Conservation (phyloP, 2,329 filamentous ascomycete genomes). For the Gliomastix tumulicola region DNA sequence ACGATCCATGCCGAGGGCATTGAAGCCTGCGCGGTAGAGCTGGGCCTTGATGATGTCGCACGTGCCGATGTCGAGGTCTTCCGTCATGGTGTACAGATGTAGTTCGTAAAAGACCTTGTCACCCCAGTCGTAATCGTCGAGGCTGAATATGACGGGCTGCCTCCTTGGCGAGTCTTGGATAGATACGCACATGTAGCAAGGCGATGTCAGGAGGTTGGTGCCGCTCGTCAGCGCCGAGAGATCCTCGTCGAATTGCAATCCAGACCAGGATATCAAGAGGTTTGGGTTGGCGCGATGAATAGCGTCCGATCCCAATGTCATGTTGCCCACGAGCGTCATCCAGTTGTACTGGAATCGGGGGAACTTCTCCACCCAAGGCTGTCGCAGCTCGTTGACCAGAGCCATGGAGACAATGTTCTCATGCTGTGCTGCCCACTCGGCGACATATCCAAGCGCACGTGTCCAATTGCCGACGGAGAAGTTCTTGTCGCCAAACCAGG, state of each 20-base stretch:
- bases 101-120: slow-evolving; percentile 40
- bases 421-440: slow-evolving; percentile 29
- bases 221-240: slow-evolving; percentile 8
- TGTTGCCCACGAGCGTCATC: slow-evolving; percentile 44
- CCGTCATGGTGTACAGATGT: slow-evolving; percentile 32
- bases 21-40: slow-evolving; percentile 42
- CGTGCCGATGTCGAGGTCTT: slow-evolving; percentile 34
- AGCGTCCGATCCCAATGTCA: slow-evolving; percentile 35
- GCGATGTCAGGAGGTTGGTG: slow-evolving; percentile 7
- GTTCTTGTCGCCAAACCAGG: slow-evolving; percentile 47
- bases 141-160: slow-evolving; percentile 33
- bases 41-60: slow-evolving; percentile 39
- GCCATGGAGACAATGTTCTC: slow-evolving; percentile 10
- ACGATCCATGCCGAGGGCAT: slow-evolving; percentile 31
- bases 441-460: slow-evolving; percentile 46
- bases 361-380: slow-evolving; percentile 13
- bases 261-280: slow-evolving; percentile 48
- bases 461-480: slow-evolving; percentile 48
- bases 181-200: slow-evolving; percentile 11
- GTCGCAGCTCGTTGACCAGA: slow-evolving; percentile 10
- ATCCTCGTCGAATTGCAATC: slow-evolving; percentile 39
- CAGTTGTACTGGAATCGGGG: slow-evolving; percentile 39
- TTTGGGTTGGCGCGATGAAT: slow-evolving; percentile 43
- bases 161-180: slow-evolving; percentile 7
- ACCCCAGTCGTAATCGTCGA: slow-evolving; percentile 35